A percentile compares a stretch with the other conserved stretches of the same genome.
Evolutionary conservation across 2,329 filamentous ascomycete species (phyloP).

Genomic region (Gnomoniopsis smithogilvyi): DNA sequence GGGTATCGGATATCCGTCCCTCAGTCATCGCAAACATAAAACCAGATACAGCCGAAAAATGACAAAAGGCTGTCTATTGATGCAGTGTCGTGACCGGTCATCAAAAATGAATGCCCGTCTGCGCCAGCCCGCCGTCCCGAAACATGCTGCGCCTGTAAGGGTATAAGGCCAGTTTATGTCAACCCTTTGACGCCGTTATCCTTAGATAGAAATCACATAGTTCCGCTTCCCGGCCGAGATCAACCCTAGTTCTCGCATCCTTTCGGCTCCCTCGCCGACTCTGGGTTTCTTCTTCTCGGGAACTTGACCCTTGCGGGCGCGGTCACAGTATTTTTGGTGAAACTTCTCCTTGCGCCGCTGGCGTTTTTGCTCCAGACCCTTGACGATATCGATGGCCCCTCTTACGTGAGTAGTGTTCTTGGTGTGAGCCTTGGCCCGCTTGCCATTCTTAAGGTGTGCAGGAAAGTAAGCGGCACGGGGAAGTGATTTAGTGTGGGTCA

Average conservation of each 20-base stretch:
- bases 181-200: constrained; percentile 10
- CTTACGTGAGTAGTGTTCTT: constrained; percentile 65
- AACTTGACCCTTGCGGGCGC: constrained; percentile 66
- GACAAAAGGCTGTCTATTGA: constrained; percentile 14
- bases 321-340: constrained; percentile 83
- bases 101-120: neutral
- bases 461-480: constrained; percentile 75
- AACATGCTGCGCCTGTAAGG: constrained; percentile 20
- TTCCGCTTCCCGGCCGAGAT: constrained; percentile 83
- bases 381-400: constrained; percentile 96
- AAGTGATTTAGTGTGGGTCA: constrained; percentile 80
- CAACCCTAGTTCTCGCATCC: constrained; percentile 89
- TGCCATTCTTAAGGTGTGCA: constrained; percentile 43
- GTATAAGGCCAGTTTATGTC: neutral
- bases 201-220: constrained; percentile 72
- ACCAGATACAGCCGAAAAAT: constrained; percentile 18
- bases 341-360: constrained; percentile 92
- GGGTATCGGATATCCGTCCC: constrained; percentile 9
- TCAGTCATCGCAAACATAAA: constrained; percentile 8
- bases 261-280: constrained; percentile 84
- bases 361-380: constrained; percentile 91
- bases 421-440: constrained; percentile 25
- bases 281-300: constrained; percentile 59
- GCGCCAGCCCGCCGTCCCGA: constrained; percentile 12
- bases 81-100: constrained; percentile 23